phyloP scores from a whole-genome alignment of 225 moss, liverwort and hornwort species.

The Physcomitrium patens region DNA sequence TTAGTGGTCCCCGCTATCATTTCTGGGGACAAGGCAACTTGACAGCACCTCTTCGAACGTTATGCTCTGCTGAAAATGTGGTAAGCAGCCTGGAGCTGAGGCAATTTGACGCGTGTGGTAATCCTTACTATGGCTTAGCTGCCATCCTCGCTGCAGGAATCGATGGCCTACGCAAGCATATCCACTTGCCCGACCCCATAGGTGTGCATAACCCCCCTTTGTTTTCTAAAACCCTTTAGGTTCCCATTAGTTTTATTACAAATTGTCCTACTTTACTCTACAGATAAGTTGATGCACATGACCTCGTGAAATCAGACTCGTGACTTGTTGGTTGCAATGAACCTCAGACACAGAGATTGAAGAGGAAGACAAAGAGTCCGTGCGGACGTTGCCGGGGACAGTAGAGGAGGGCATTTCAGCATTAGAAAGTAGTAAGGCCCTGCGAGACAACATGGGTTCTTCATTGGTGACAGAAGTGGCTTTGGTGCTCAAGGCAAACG shows the following conservation, averaged over 20 bases:
- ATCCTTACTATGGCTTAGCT: slow-evolving; percentile 83
- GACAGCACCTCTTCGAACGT: slow-evolving; percentile 69
- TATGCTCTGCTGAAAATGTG: slow-evolving; percentile 34
- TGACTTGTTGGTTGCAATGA: slow-evolving; percentile 5
- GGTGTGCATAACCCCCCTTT: slow-evolving; percentile 41
- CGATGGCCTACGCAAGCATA: slow-evolving; percentile 81
- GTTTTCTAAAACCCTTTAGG: background rate
- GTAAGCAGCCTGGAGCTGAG: slow-evolving; percentile 81
- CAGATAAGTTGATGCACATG: background rate
- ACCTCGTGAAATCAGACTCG: background rate
- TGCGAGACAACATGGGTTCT: slow-evolving; percentile 61
- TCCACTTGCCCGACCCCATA: slow-evolving; percentile 54
- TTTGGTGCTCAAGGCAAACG: slow-evolving; percentile 57
- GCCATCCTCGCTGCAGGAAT: slow-evolving; percentile 78
- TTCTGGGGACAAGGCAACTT: slow-evolving; percentile 81
- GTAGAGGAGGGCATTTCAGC: slow-evolving; percentile 56
- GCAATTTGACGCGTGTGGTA: slow-evolving; percentile 82
- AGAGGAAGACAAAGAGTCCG: slow-evolving; percentile 47
- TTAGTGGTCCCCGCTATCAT: slow-evolving; percentile 52
- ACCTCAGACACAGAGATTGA: slow-evolving; percentile 54
- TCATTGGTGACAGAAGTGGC: slow-evolving; percentile 60
- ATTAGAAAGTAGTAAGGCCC: slow-evolving; percentile 48
- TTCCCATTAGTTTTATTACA: too few species aligned
- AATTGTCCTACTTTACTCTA: too few species aligned
- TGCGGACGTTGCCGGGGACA: slow-evolving; percentile 49